Evolutionary conservation across 176 grass and related monocot genomes (phyloP).

Genomic region (Zea luxurians): DNA sequence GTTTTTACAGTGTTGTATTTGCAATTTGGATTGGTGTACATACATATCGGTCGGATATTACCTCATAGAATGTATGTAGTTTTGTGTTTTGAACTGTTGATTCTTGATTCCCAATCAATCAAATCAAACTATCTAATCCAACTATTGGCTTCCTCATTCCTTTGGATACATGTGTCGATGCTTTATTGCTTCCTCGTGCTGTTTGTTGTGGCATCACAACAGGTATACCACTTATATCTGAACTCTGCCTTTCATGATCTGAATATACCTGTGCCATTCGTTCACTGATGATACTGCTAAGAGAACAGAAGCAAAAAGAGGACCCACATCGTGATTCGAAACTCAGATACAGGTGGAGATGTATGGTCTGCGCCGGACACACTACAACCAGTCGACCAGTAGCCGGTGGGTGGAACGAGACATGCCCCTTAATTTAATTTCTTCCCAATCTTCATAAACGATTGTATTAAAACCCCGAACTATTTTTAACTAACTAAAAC

Average conservation of each 20-base stretch:
- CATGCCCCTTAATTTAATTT: too few relatives aligned
- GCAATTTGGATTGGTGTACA: conserved; percentile 57
- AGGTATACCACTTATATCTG: neutral
- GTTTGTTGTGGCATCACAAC: neutral
- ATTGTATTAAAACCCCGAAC: too few relatives aligned
- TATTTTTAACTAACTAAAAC: too few relatives aligned
- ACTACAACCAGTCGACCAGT: too few relatives aligned
- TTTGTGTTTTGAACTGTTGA: conserved; percentile 6
- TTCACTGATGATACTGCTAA: too few relatives aligned
- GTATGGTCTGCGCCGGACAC: too few relatives aligned
- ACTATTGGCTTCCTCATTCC: neutral
- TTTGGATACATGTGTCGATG: neutral
- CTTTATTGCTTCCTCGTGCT: neutral
- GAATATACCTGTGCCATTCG: too few relatives aligned
- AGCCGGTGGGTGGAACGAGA: too few relatives aligned
- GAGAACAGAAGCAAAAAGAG: too few relatives aligned
- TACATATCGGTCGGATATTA: conserved; percentile 46
- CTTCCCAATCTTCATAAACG: too few relatives aligned
- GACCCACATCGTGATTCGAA: too few relatives aligned
- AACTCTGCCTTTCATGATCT: neutral
- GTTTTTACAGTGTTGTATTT: conserved; percentile 47
- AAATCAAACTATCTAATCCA: conserved; percentile 16
- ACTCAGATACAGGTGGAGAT: too few relatives aligned
- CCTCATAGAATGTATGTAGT: conserved; percentile 29
- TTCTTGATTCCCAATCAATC: neutral